These are phyloP conservation scores for Fraxinus angustifolia DNA, from an alignment of 305 asterid species.

Conservation along the genomic window DNA sequence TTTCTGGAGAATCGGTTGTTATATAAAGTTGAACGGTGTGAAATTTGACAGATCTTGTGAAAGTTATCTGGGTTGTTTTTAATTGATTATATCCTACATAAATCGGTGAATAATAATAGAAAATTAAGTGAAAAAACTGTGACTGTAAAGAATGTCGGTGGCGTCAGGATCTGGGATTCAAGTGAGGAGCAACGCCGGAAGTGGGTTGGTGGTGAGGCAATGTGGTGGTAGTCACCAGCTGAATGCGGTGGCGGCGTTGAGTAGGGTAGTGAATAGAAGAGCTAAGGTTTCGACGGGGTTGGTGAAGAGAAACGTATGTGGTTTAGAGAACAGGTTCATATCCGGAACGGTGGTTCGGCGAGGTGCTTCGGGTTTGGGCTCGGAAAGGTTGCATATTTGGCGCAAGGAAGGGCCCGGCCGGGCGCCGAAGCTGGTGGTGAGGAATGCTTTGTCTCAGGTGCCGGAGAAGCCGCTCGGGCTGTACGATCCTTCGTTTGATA, in stretches of 20 bases:
- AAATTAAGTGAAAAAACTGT: not conserved
- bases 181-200: slow-evolving; percentile 25
- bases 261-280: slow-evolving; percentile 28
- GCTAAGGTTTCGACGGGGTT: slow-evolving; percentile 38
- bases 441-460: slow-evolving; percentile 70
- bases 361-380: slow-evolving; percentile 38
- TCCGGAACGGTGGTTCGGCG: slow-evolving; percentile 38
- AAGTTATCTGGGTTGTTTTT: not conserved
- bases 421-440: slow-evolving; percentile 58
- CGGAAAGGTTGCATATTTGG: slow-evolving; percentile 55
- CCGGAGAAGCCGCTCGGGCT: slow-evolving; percentile 97
- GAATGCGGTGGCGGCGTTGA: slow-evolving; percentile 64
- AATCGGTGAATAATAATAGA: not conserved
- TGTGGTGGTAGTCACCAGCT: slow-evolving; percentile 67
- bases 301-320: not conserved
- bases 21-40: slow-evolving; percentile 2
- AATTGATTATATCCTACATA: not conserved
- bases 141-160: slow-evolving; percentile 55
- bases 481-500: slow-evolving; percentile 85
- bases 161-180: slow-evolving; percentile 52
- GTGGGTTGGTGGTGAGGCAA: slow-evolving; percentile 43
- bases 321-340: slow-evolving; percentile 43
- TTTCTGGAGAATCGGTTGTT: slow-evolving; percentile 7
- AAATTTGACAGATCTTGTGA: slow-evolving; percentile 31
- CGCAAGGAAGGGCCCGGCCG: slow-evolving; percentile 54